These are phyloP conservation scores for Petrea volubilis DNA, from an alignment of 257 asterid species.

Conservation along the genomic window DNA sequence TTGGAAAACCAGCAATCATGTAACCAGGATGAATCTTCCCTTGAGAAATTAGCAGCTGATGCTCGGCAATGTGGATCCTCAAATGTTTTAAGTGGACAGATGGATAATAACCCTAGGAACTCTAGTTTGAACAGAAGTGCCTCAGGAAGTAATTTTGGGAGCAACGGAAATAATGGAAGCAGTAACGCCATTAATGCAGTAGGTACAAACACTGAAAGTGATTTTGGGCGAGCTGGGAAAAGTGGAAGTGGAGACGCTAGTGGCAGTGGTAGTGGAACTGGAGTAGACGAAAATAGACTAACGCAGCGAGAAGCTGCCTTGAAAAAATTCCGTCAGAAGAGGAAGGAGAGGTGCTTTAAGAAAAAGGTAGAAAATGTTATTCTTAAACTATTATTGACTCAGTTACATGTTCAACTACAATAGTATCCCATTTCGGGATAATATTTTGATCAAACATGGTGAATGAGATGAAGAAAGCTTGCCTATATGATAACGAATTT, in stretches of 20 bases:
- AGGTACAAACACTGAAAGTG: constrained; percentile 38
- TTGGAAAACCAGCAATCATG: constrained; percentile 5
- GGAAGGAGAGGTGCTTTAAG: constrained; percentile 52
- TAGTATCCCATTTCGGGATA: not conserved
- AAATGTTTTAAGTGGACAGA: constrained; percentile 31
- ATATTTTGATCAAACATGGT: not conserved
- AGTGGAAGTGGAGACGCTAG: constrained; percentile 43
- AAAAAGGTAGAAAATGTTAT: constrained; percentile 41
- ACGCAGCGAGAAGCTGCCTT: constrained; percentile 50
- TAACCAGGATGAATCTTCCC: not conserved
- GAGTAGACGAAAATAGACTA: constrained; percentile 36
- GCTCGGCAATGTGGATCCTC: constrained; percentile 34
- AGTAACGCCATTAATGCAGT: constrained; percentile 33
- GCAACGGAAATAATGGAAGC: constrained; percentile 38
- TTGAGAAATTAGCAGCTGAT: constrained; percentile 17
- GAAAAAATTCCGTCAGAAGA: constrained; percentile 55
- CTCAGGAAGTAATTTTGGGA: constrained; percentile 51
- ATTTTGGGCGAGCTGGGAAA: constrained; percentile 35
- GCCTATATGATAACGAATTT: not conserved
- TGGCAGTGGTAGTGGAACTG: constrained; percentile 34
- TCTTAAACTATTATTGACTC: not conserved
- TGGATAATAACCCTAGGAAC: constrained; percentile 32
- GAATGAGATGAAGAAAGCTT: not conserved
- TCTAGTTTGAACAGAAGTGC: constrained; percentile 43
- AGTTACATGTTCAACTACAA: not conserved